Base-by-base conservation (phyloP, 2,329 filamentous ascomycete species). In the Cladosporium halotolerans region DNA sequence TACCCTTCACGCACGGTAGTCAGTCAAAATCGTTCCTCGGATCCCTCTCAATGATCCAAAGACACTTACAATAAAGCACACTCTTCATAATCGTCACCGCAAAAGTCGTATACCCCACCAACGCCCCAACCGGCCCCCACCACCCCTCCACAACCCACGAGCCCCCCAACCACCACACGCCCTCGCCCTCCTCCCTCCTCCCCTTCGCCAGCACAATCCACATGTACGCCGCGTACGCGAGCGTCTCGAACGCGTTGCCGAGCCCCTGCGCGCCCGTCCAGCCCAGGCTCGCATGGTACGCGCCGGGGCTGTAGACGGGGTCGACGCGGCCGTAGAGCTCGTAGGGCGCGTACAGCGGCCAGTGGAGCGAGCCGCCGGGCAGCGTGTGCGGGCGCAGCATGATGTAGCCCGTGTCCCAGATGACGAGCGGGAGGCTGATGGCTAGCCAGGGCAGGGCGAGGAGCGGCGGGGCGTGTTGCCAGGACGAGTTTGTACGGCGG, bases 331-430 rank as follows among this genome's bases (percentile, higher is more conserved):
- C 88, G 73, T 96, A 95, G 1, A 95, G 80, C 64, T 79, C 81
- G 72, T 96, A 96, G 0, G 88, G 89, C 31, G 72, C 73, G 79
- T 82, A 96, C 40, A 95, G 63, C 1, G 87, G 86, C 61, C 73
- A 78, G 73, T 95, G 88, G 49, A 86, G 74, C 44, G 70, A 72
- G 13, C 89, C 89, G 60, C 88, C 88, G 0, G 84, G 82, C 87
- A 96, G 93, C 54, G 83, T 87, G 69, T 85, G 81, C 31, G 90
- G 90, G 16, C 90, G 87, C 51, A 88, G 74, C 44, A 95, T 75
- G 38, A 95, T 82, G 73, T 95, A 96, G 54, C 76, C 74, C 31
- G 80, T 81, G 72, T 96, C 90, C 90, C 90, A 95, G 47, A 81
- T 65, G 45, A 95, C 88, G 56, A 95, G 78, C 1, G 88, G 88